Base-by-base conservation (phyloP, 2,329 filamentous ascomycete species). In the Neoscytalidium dimidiatum region DNA sequence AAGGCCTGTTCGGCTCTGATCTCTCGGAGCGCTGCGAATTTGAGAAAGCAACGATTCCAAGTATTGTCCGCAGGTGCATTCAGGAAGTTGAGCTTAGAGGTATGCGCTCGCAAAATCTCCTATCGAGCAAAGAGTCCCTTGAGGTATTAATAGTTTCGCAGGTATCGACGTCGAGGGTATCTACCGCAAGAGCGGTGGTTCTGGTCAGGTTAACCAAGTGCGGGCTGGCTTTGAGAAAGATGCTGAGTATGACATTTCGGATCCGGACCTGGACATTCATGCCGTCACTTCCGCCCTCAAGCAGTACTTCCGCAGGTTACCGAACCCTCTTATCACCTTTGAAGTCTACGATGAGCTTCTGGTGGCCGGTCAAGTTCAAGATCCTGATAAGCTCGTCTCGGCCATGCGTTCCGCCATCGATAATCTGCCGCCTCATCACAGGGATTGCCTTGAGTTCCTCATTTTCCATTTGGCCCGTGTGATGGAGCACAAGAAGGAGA, bases 121-220 rank as follows among this genome's bases (percentile, higher is more conserved):
- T 17, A 14, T 29, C 7, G 14, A 21, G 26, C 41, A 44, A 43
- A 35, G 41, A 17, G 26, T 17, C 5, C 14, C 23, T 29, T 21
- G 56, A 33, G 17, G 4, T 61, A 48, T 66, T 71, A 65, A 71
- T 57, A 41, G 17, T 8, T 29, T 23, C 49, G 28, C 64, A 85
- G 83, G 84, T 51, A 97, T 99, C 92, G 94, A 98, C 72, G 87
- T 96, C 70, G 95, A 98, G 80, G 95, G 95, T 68, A 96, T 99
- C 71, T 99, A 99, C 81, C 89, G 95, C 73, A 99, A 99, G 84
- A 97, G 94, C 58, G 95, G 95, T 65, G 95, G 94, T 69, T 93
- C 91, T 72, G 92, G 92, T 8, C 92, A 96, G 76, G 91, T 97
- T 75, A 96, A 96, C 77, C 84, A 87, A 72, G 92, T 99, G 71